Base-by-base conservation (phyloP, 169 alveolate species). In the Eimeria acervulina region DNA sequence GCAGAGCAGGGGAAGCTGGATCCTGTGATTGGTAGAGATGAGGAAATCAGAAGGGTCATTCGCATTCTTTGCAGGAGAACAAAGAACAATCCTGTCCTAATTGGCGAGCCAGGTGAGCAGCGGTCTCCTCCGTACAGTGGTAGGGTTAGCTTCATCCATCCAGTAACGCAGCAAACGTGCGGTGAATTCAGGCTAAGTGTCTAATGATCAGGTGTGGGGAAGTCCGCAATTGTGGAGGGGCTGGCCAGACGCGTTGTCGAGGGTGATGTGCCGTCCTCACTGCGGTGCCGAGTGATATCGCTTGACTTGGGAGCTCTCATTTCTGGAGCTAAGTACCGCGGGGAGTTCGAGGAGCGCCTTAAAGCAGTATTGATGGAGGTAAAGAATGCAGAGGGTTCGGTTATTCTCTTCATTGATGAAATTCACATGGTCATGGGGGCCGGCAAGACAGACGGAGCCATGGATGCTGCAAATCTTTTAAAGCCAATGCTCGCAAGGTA, bases 141-240 rank as follows among this genome's bases (percentile, higher is more conserved):
- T 83, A 31, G 52, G 44, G 2, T 12, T 83, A n/a, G 26, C 31
- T 47, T 8, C 19, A 52, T 33, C 91, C 91, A 42, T 8, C 42
- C 74, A 52, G 52, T 33, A 23, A 83, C n/a, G 70, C 51, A 52
- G 33, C 42, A 28, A 12, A 21, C 76, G 3, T 52, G 33, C 31
- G n/a, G 17, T 70, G 10, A 13, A 33, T 70, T 42, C 23, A 13
- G 26, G 33, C 85, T 61, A 61, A 23, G 36, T 44, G 66, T 63
- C 80, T 83, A 2, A 63, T 47, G 38, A 5, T 40, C 93, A 85
- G 93, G 96, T 51, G 97, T 98, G 38, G 99, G 99, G 28, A 98
- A 98, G 95, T 98, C 99, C 21, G 99, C 99, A 21, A 97, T 98
- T 40, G 99, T 97, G 12, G 99, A 98, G 93, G 99, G 99, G 33